Base-by-base conservation (phyloP, 2,329 filamentous ascomycete genomes). In the Colletotrichum sp. region DNA sequence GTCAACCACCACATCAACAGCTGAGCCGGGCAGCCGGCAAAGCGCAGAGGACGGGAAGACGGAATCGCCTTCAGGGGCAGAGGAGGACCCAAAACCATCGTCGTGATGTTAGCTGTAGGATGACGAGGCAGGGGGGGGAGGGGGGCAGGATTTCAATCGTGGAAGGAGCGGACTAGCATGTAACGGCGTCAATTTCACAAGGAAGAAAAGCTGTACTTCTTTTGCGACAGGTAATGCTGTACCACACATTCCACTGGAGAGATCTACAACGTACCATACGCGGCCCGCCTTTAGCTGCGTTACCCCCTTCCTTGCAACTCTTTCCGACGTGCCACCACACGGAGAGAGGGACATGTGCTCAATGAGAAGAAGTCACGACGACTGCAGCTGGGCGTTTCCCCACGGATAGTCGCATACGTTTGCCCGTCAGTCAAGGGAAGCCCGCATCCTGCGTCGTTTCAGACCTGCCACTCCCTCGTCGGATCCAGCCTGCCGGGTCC, bases 81-180 rank as follows among this genome's bases (percentile, higher is more conserved):
- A 78, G 26, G 69, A 72, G 34, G 76, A 77, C 64, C 63, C 24
- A 69, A 80, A 71, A 34, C 24, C 71, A 13, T 74, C 57, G 44
- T 34, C 70, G 34, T 75, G 39, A 75, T 68, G 44, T 71, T 30
- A 16, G 64, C 49, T 24, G 57, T 57, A 55, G 30, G 34, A 49
- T 49, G 63, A 28, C 8, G 28, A 28, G 26, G 39, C 36, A 66
- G 32, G 63, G 63, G 60, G 60, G 10, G 6, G 2, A 10, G n/a
- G 39, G 16, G 44, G 44, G 44, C 44, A 21, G 44, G 44, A 21
- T 21, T 49, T 49, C 28, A n/a, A 21, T 30, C 59, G 30, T 62
- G 59, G 30, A 21, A 49, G 2, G n/a, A 32, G 59, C 59, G 59
- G 28, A 62, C 59, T 62, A 62, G 59, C 59, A 32, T 30, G 59